Evolutionary conservation across 2,329 filamentous ascomycete genomes (phyloP), one percentile per base, ranked within the genome.

Genomic region (Thielaviopsis ethacetica): DNA sequence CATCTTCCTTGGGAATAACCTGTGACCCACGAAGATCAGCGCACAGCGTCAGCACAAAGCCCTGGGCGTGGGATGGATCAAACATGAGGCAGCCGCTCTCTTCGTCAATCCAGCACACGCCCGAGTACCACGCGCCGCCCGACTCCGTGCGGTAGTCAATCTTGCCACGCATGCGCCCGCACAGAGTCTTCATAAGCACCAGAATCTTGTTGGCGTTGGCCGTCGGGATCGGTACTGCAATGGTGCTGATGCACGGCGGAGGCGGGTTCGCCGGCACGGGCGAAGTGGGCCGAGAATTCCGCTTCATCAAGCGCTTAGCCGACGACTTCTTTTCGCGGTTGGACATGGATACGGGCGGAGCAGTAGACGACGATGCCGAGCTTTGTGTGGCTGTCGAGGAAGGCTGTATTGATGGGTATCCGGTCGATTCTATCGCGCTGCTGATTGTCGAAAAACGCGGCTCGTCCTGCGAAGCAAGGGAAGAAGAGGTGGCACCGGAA

Each of bases 41-140:
- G 30, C 59, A 61, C 15, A 61, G 50, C 19, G 59, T 58, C 27
- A 61, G 44, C 12, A 59, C 34, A 22, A 59, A 49, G 3, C 56
- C 56, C 34, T 59, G 44, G n/a, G 47, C 34, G 24, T 55, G 52
- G 26, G 76, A 80, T 2, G 83, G 79, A 68, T 90, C 85, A 66
- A 86, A 86, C 73, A 91, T 83, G 62, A 93, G 71, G 64, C 82
- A 83, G 2, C 86, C 87, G 61, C 79, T 81, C 53, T 88, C 84
- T 61, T 88, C 85, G 62, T 91, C 84, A 62, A 93, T 88, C 66
- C 84, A 88, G 67, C 84, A 86, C 62, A 85, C 80, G n/a, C 86
- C 86, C 38, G 76, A 70, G 60, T 78, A 76, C 88, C 88, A 93
- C 1, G 77, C 74, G 17, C 77, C 81, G 24, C 74, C 73, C 15